Base-by-base conservation (phyloP, 495 filamentous ascomycete genomes). In the Talaromyces wortmannii region DNA sequence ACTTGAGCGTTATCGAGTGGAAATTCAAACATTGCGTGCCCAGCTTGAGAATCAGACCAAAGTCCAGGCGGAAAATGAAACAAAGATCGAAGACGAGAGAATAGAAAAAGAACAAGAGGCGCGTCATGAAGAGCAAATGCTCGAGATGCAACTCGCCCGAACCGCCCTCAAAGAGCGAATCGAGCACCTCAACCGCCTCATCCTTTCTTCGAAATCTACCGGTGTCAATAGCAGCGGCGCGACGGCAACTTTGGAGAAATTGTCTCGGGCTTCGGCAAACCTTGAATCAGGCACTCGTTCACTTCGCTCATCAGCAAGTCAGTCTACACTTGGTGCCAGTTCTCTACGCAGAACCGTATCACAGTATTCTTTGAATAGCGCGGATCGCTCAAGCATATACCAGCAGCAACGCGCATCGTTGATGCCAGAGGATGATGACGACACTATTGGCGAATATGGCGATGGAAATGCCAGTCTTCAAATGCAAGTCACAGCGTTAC, bases 151-250 rank as follows among this genome's bases (percentile, higher is more conserved):
- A 67, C 79, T 98, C 30, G 94, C 94, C 12, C 82, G 95, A 29
- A 98, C 92, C 2, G 95, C 95, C 5, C 71, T 98, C 49, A 97
- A 98, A 63, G 92, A 97, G 70, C 85, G 94, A 30, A 98, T 98
- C 59, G 92, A 97, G 70, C 94, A 98, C 72, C 80, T 98, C 6
- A 98, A 97, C 68, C 87, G 94, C 17, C 79, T 98, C 10, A 97
- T 98, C 59, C 75, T 98, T 30, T 92, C 88, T 63, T 97, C 94
- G 13, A 96, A 97, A 63, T 96, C 91, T 12, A 88, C 89, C 0
- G 94, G 94, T 15, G 94, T 98, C 46, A 98, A 98, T 67, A 71
- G 56, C 11, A 83, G 83, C 49, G 82, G 87, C 15, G 85, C 83
- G 7, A 80, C 86, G 49, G 89, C 87, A 56, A 82, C 87, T 6